Base-by-base conservation (phyloP, 805 yeast genomes). In the Priceomyces melissophilus region DNA sequence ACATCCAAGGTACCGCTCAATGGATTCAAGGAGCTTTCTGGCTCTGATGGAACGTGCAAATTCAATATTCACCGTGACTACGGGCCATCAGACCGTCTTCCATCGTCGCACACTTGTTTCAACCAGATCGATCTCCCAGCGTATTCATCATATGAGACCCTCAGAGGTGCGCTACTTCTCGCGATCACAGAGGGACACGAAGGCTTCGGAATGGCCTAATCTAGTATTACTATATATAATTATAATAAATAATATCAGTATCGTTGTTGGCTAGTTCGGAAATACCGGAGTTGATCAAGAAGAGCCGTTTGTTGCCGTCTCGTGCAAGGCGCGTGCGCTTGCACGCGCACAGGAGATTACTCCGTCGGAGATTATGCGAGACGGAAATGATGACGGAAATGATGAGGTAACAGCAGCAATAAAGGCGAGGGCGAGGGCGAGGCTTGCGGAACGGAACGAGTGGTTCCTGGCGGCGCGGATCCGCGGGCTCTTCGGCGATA, bases 101-200 rank as follows among this genome's bases (percentile, higher is more conserved):
- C 99, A 2, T 82, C 96, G 0, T 87, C 97, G 0, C 99, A 93
- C 59, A 93, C 98, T 2, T 93, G 99, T 63, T 91, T 90, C 71
- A 93, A 93, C 64, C 98, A 91, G 64, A 73, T 93, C 43, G 96
- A 88, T 58, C 67, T 93, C 39, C 99, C 99, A 0, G 93, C 88
- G 16, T 93, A 93, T 63, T 95, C 84, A 40, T 79, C 85, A 5
- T 93, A 91, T 58, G 96, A 88, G 42, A 81, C 86, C 14, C 71
- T 93, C 39, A 77, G 97, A 47, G 84, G 87, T 2, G 81, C 93
- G 1, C 61, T 93, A 47, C 65, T 90, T 48, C 60, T 86, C 49
- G 97, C 99, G 0, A 79, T 93, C 12, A 86, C 89, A 17, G 99
- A 93, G 63, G 98, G 98, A 13, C 84, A 86, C 54, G 96, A 87